Conservation (phyloP, 2,329 filamentous ascomycete genomes). For the Tolypocladium sp. region DNA sequence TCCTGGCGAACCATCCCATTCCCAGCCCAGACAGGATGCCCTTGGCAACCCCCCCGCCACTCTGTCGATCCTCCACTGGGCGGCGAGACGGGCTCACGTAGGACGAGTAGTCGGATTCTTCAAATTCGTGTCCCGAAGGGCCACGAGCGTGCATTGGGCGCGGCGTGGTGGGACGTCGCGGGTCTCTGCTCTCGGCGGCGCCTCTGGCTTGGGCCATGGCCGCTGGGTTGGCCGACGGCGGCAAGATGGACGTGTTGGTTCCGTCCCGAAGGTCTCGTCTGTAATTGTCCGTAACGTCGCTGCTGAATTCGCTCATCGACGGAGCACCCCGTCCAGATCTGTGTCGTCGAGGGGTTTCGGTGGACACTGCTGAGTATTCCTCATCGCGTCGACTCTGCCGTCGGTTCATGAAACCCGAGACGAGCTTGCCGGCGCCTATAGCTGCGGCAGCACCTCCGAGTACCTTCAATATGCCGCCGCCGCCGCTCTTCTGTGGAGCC, state of each 20-base stretch:
- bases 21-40: constrained; percentile 53
- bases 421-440: constrained; percentile 53
- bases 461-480: constrained; percentile 49
- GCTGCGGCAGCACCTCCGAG: constrained; percentile 52
- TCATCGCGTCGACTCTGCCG: constrained; percentile 43
- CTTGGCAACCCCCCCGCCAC: constrained; percentile 41
- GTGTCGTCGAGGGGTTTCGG: constrained; percentile 47
- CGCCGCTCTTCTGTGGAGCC: constrained; percentile 22
- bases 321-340: constrained; percentile 26
- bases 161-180: constrained; percentile 35
- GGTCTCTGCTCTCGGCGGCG: constrained; percentile 27
- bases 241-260: constrained; percentile 32
- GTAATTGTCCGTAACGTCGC: constrained; percentile 32
- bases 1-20: constrained; percentile 59
- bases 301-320: constrained; percentile 41
- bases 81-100: constrained; percentile 55
- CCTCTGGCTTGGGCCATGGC: constrained; percentile 37
- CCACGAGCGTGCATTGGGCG: constrained; percentile 36
- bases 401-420: constrained; percentile 48
- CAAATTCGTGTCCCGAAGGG: constrained; percentile 32
- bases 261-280: constrained; percentile 11
- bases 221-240: constrained; percentile 35
- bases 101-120: constrained; percentile 50
- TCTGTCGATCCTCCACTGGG: constrained; percentile 32
- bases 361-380: constrained; percentile 54